phyloP scores from a whole-genome alignment of 345 rosid genomes.

The Mercurialis annua region DNA sequence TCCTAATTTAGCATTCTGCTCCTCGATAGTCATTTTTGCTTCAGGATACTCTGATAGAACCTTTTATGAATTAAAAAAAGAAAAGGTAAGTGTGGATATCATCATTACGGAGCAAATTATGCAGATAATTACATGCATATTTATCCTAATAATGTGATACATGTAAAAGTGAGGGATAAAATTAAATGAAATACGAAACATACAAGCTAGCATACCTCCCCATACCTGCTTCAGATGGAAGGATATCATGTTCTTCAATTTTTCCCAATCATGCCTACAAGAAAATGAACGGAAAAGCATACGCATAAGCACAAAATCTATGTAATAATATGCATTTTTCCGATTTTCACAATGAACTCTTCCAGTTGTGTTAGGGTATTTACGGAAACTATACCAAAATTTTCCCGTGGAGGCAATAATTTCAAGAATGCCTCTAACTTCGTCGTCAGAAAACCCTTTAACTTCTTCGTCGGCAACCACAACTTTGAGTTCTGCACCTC shows the following conservation, averaged over 20 bases:
- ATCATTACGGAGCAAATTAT: slow-evolving; percentile 13
- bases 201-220: slow-evolving; percentile 56
- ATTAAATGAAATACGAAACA: slow-evolving; percentile 22
- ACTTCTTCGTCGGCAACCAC: slow-evolving; percentile 45
- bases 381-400: slow-evolving; percentile 48
- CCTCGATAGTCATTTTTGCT: slow-evolving; percentile 54
- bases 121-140: neutral
- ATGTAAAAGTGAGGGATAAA: neutral
- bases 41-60: slow-evolving; percentile 86
- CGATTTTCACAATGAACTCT: neutral
- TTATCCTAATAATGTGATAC: neutral
- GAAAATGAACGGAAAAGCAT: slow-evolving; percentile 6
- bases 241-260: slow-evolving; percentile 68
- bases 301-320: neutral
- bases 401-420: slow-evolving; percentile 72
- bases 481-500: slow-evolving; percentile 32
- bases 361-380: neutral
- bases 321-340: neutral
- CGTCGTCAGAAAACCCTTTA: slow-evolving; percentile 38
- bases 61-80: slow-evolving; percentile 30
- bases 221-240: slow-evolving; percentile 96
- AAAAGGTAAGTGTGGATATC: slow-evolving; percentile 8
- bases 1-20: slow-evolving; percentile 62
- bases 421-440: slow-evolving; percentile 43
- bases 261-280: slow-evolving; percentile 82